Percentiles rank a stretch among this genome's conserved stretches.
phyloP scores from a whole-genome alignment of 1,284 basidiomycete species.

The Coniophora puteana region DNA sequence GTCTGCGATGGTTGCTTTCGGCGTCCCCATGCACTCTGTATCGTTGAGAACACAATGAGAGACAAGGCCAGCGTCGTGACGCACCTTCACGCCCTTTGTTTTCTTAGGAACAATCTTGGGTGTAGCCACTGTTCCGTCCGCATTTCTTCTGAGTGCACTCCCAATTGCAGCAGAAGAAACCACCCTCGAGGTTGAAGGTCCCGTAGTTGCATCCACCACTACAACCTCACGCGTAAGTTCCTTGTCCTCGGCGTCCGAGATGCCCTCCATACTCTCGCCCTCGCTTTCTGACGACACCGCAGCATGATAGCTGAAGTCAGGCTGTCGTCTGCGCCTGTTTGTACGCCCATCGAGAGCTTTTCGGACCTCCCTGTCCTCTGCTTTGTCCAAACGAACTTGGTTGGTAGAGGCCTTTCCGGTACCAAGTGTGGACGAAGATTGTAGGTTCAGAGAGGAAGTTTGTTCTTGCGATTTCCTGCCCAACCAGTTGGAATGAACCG shows the following conservation, averaged over 20 bases:
- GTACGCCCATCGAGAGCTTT: constrained; percentile 44
- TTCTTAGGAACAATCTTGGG: constrained; percentile 44
- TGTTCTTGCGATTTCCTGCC: constrained; percentile 72
- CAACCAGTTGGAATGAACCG: constrained; percentile 10
- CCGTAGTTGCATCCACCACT: constrained; percentile 16
- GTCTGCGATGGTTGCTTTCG: constrained; percentile 14
- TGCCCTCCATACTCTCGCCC: constrained; percentile 23
- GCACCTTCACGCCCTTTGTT: constrained; percentile 39
- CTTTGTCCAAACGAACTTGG: constrained; percentile 51
- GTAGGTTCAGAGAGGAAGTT: constrained; percentile 54
- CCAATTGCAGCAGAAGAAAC: constrained; percentile 37
- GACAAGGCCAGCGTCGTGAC: constrained; percentile 8
- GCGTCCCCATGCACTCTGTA: too few species aligned
- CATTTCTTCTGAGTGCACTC: constrained; percentile 53
- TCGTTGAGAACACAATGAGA: constrained; percentile 3
- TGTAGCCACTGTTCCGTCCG: constrained; percentile 49
- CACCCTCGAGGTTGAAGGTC: constrained; percentile 2
- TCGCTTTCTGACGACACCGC: constrained; percentile 32
- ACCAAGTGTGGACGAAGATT: constrained; percentile 77
- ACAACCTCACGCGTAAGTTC: constrained; percentile 3
- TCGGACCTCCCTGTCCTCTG: constrained; percentile 59
- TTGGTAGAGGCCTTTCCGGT: constrained; percentile 62
- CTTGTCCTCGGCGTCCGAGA: constrained; percentile 1
- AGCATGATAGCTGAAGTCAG: constrained; percentile 28
- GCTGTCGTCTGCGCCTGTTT: constrained; percentile 44